A percentile compares a stretch with the other conserved stretches of the same genome.
Evolutionary conservation across 2,329 filamentous ascomycete species (phyloP).

Genomic region (Colletotrichum liaoningense): DNA sequence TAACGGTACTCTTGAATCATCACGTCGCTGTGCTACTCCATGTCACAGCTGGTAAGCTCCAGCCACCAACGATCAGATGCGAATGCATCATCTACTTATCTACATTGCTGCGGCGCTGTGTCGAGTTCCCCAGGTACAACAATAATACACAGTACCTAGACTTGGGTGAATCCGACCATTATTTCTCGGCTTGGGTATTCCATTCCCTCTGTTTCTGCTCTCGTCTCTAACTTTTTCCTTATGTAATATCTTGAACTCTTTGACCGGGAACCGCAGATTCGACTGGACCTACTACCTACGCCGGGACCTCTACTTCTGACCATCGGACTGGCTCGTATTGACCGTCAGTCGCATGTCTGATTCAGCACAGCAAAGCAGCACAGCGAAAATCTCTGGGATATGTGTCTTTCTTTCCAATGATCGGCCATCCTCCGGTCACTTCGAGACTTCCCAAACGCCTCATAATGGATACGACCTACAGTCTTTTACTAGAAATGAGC

Average conservation of each 20-base stretch:
- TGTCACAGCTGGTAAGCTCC: constrained; percentile 2
- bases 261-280: not conserved
- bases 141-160: not conserved
- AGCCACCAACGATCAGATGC: constrained; percentile 6
- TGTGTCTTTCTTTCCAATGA: not conserved
- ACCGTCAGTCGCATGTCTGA: constrained; percentile 1
- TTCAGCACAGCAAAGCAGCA: constrained; percentile 9
- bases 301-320: not conserved
- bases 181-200: not conserved
- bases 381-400: not conserved
- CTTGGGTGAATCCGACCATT: not conserved
- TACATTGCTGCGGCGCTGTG: not conserved
- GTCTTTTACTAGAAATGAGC: not conserved
- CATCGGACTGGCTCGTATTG: not conserved
- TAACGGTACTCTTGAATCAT: constrained; percentile 14
- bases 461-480: not conserved
- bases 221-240: not conserved
- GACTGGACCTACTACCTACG: not conserved
- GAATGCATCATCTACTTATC: not conserved
- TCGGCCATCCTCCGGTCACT: constrained; percentile 21
- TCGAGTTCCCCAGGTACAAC: not conserved
- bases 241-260: not conserved
- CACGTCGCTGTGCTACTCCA: not conserved
- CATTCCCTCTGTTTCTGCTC: not conserved
- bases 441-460: not conserved